A percentile compares a stretch with the other conserved stretches of the same genome.
Conservation (phyloP, 768 basidiomycete species). For the Naganishia vaughanmartiniae region DNA sequence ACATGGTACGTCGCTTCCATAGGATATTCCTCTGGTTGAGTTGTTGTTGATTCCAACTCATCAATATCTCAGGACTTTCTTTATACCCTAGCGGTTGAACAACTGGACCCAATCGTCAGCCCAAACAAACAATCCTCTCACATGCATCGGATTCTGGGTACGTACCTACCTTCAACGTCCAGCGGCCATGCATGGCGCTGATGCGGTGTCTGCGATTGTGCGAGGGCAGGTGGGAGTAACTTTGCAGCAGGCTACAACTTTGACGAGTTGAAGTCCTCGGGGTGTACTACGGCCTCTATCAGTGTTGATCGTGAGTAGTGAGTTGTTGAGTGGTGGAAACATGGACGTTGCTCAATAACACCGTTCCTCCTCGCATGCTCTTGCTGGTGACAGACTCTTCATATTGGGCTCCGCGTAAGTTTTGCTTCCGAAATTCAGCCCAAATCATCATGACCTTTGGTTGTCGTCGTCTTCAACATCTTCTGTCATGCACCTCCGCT, state of each 20-base stretch:
- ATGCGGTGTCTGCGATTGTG: neutral
- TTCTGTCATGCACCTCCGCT: no score
- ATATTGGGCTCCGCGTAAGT: constrained; percentile 25
- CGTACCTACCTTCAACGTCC: neutral
- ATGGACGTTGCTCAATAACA: constrained; percentile 6
- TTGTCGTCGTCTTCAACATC: no score
- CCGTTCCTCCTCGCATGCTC: neutral
- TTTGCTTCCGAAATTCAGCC: neutral
- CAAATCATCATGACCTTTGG: neutral
- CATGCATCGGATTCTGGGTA: constrained; percentile 47
- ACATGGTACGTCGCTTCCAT: neutral
- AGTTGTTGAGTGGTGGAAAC: no score
- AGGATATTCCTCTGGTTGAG: neutral
- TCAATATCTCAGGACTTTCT: constrained; percentile 3
- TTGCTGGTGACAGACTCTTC: constrained; percentile 35
- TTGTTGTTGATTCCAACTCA: neutral
- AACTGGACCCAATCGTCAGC: constrained; percentile 47
- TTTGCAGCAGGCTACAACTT: constrained; percentile 44
- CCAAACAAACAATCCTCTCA: constrained; percentile 41
- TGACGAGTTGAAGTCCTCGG: constrained; percentile 34
- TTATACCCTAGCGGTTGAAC: constrained; percentile 37
- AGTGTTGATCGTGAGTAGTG: constrained; percentile 8
- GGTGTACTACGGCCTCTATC: constrained; percentile 38
- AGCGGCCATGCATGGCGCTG: constrained; percentile 19
- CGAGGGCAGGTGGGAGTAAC: constrained; percentile 32